phyloP scores from a whole-genome alignment of 106 monocot genomes.

The Acanthochlamys bracteata region DNA sequence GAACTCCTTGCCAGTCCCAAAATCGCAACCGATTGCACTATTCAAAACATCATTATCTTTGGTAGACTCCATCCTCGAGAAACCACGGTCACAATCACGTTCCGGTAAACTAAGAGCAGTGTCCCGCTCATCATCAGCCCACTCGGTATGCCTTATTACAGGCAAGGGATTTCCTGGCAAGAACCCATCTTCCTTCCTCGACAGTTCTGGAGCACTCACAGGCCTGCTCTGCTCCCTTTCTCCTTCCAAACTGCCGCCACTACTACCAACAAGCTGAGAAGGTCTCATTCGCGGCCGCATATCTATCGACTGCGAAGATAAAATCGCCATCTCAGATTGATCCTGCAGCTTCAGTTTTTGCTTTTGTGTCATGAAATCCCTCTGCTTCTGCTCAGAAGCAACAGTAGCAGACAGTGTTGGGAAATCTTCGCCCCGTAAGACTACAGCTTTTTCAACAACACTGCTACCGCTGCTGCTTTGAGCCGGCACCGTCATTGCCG shows the following conservation, averaged over 20 bases:
- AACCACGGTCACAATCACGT: slow-evolving; percentile 27
- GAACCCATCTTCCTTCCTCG: slow-evolving; percentile 18
- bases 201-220: slow-evolving; percentile 10
- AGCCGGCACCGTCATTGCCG: no score
- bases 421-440: slow-evolving; percentile 72
- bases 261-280: slow-evolving; percentile 8
- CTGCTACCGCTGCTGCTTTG: background rate
- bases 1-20: slow-evolving; percentile 32
- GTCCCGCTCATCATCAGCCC: slow-evolving; percentile 95
- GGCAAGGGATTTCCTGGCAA: slow-evolving; percentile 38
- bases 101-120: slow-evolving; percentile 49
- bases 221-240: background rate
- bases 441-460: slow-evolving; percentile 29
- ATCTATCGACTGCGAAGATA: no score
- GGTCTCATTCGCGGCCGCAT: slow-evolving; percentile 53
- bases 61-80: slow-evolving; percentile 17
- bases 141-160: slow-evolving; percentile 41
- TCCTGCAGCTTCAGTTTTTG: slow-evolving; percentile 20
- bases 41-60: slow-evolving; percentile 20
- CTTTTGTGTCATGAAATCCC: slow-evolving; percentile 22
- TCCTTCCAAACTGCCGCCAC: background rate
- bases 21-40: slow-evolving; percentile 10
- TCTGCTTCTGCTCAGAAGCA: slow-evolving; percentile 16
- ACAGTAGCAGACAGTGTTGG: slow-evolving; percentile 44
- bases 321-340: no score